Evolutionary conservation across 306 rosid species (phyloP).

Genomic region (Mucuna pruriens): DNA sequence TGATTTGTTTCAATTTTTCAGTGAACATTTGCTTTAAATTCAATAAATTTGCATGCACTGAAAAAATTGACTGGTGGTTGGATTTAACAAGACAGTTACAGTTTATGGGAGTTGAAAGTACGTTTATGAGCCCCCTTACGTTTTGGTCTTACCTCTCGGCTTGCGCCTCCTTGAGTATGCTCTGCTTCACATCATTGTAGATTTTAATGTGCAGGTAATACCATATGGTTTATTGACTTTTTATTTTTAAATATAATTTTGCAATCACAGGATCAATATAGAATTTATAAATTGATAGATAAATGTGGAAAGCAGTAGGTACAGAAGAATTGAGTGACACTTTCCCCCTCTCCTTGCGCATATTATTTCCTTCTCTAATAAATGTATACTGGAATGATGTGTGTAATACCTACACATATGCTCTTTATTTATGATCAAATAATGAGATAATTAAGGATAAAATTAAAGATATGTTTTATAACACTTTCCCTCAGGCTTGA

Average conservation of each 20-base stretch:
- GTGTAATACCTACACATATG: too few relatives aligned
- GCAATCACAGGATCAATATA: background rate
- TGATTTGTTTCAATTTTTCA: background rate
- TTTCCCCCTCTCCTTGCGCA: too few relatives aligned
- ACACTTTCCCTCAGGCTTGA: too few relatives aligned
- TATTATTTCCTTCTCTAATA: too few relatives aligned
- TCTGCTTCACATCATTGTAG: background rate
- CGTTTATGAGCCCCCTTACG: background rate
- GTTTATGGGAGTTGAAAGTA: background rate
- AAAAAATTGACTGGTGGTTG: background rate
- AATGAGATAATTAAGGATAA: too few relatives aligned
- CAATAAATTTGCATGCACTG: background rate
- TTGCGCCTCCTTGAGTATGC: background rate
- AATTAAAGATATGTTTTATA: too few relatives aligned
- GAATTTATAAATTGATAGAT: background rate
- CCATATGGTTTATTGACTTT: background rate
- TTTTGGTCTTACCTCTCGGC: too few relatives aligned
- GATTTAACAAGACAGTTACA: background rate
- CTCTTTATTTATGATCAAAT: too few relatives aligned
- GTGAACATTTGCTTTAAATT: background rate
- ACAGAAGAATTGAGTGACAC: background rate
- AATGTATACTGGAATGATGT: too few relatives aligned
- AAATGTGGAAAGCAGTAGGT: background rate
- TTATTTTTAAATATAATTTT: background rate
- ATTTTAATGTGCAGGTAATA: background rate